Evolutionary conservation across 169 alveolate species (phyloP).

Genomic region (Perkinsus chesapeaki): DNA sequence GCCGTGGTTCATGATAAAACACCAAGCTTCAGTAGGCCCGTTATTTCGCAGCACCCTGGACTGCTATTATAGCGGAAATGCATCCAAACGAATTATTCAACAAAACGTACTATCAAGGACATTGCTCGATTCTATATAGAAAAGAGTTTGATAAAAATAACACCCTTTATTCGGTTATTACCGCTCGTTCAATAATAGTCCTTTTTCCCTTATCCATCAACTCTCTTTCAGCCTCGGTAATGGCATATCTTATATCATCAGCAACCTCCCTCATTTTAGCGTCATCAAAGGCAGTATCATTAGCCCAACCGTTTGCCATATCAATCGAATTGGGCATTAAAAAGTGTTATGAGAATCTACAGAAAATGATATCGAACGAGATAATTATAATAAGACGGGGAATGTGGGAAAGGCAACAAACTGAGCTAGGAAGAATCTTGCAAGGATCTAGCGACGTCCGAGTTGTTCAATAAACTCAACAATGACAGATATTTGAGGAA

Average conservation of each 20-base stretch:
- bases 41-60: too few relatives aligned
- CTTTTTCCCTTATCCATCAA: neutral
- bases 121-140: neutral
- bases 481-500: neutral
- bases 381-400: neutral
- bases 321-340: neutral
- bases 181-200: neutral
- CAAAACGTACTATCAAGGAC: neutral
- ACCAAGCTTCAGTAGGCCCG: too few relatives aligned
- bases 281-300: neutral
- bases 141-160: neutral
- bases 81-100: too few relatives aligned
- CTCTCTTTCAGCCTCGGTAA: neutral
- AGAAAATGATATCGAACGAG: neutral
- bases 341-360: neutral
- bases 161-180: neutral
- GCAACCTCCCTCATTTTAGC: neutral
- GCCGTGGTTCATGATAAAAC: too few relatives aligned
- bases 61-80: too few relatives aligned
- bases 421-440: neutral
- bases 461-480: too few relatives aligned
- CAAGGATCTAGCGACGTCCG: too few relatives aligned
- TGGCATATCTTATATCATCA: neutral
- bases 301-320: neutral
- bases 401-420: neutral